These are phyloP conservation scores for Ascoidea tarda DNA, from an alignment of 805 yeast species.

Conservation along the genomic window DNA sequence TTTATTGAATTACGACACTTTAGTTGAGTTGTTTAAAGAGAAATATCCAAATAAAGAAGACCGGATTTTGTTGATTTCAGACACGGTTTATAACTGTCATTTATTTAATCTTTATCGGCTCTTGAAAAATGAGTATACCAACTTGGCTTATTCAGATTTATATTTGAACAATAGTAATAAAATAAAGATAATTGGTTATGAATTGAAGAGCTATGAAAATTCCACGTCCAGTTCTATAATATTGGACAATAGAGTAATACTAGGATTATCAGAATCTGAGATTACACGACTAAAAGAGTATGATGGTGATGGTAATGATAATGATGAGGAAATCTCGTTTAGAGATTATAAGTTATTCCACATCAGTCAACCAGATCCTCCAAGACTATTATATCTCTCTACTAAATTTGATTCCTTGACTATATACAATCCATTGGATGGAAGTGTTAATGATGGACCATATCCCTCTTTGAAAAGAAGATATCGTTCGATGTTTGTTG, in stretches of 20 bases:
- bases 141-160: conserved; percentile 26
- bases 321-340: conserved; percentile 16
- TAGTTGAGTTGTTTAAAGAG: conserved; percentile 26
- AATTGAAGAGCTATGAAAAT: conserved; percentile 11
- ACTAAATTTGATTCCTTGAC: conserved; percentile 51
- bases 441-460: conserved; percentile 36
- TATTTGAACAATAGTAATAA: conserved; percentile 17
- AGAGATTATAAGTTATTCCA: conserved; percentile 51
- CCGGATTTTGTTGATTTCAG: conserved; percentile 56
- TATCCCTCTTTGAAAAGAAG: conserved; percentile 72
- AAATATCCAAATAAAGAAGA: conserved; percentile 25
- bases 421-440: conserved; percentile 28
- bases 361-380: conserved; percentile 60
- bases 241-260: conserved; percentile 19
- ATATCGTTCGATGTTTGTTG: conserved; percentile 75
- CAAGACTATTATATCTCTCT: conserved; percentile 60
- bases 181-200: conserved; percentile 29
- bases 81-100: conserved; percentile 46
- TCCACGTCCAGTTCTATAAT: conserved; percentile 5
- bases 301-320: conserved; percentile 14
- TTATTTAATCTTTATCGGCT: conserved; percentile 26
- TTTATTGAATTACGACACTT: conserved; percentile 25
- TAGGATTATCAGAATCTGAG: background rate
- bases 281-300: conserved; percentile 12
- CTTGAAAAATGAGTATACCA: conserved; percentile 17